Percentiles rank a stretch among this genome's conserved stretches.
Evolutionary conservation across 2,329 filamentous ascomycete genomes (phyloP).

Genomic region (Penicillium thymicola): DNA sequence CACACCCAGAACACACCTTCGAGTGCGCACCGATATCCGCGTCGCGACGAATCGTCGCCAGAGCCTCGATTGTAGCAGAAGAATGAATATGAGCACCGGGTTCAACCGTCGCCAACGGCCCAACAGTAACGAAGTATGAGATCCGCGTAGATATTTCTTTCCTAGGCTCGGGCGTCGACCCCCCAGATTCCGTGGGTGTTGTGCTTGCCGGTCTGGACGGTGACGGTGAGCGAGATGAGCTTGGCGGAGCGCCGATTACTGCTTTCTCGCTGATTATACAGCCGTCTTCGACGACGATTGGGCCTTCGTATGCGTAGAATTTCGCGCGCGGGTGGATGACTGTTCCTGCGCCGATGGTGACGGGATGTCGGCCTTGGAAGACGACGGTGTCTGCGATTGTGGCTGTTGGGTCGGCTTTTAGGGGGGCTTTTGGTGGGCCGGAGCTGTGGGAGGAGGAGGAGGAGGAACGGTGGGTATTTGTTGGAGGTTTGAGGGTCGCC

Average conservation of each 20-base stretch:
- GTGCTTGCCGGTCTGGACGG: slow-evolving; percentile 1
- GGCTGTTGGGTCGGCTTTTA: slow-evolving; percentile 36
- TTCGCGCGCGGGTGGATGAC: slow-evolving; percentile 83
- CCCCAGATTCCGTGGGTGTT: slow-evolving; percentile 2
- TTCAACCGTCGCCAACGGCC: slow-evolving; percentile 35
- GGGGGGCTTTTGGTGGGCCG: slow-evolving; percentile 33
- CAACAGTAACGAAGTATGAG: slow-evolving; percentile 40
- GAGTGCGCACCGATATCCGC: slow-evolving; percentile 54
- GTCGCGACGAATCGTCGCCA: slow-evolving; percentile 36
- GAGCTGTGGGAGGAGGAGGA: slow-evolving; percentile 22
- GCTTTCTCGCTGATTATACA: slow-evolving; percentile 74
- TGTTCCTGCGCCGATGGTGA: slow-evolving; percentile 72
- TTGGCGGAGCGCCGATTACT: slow-evolving; percentile 50
- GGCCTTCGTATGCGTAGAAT: slow-evolving; percentile 73
- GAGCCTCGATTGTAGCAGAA: slow-evolving; percentile 44
- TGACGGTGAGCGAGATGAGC: slow-evolving; percentile 9
- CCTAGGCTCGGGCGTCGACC: neutral
- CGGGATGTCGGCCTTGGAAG: slow-evolving; percentile 65
- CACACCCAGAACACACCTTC: slow-evolving; percentile 64
- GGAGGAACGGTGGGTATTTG: slow-evolving; percentile 27
- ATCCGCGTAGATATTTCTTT: slow-evolving; percentile 29
- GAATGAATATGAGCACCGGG: slow-evolving; percentile 42
- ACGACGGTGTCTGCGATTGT: slow-evolving; percentile 40
- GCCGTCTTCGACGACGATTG: slow-evolving; percentile 74
- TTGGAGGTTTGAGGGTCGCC: slow-evolving; percentile 30